Percentiles rank a stretch among this genome's conserved stretches.
phyloP scores from a whole-genome alignment of 805 yeast species.

The Candida nitratophila region DNA sequence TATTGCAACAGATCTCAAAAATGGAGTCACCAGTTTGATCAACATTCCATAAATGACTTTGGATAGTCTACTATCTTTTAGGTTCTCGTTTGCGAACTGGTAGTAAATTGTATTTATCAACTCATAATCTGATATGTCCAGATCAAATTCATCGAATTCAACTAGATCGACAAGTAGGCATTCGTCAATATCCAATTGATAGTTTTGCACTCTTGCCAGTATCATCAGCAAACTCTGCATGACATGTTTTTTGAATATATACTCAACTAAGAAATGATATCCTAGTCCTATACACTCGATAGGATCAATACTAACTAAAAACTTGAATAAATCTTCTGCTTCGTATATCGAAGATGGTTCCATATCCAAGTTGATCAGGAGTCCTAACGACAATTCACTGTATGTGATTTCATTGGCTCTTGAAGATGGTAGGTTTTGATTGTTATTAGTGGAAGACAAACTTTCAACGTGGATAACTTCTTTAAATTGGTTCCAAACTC shows the following conservation, averaged over 20 bases:
- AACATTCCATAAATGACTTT: conserved; percentile 44
- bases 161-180: conserved; percentile 7
- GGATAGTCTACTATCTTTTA: conserved; percentile 12
- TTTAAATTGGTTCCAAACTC: conserved; percentile 34
- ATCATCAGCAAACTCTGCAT: conserved; percentile 35
- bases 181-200: conserved; percentile 3
- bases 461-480: conserved; percentile 10
- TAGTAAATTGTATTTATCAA: conserved; percentile 10
- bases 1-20: conserved; percentile 55
- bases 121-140: conserved; percentile 1
- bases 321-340: conserved; percentile 46
- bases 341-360: conserved; percentile 27
- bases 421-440: neutral
- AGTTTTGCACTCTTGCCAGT: conserved; percentile 9
- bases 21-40: conserved; percentile 53
- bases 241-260: conserved; percentile 47
- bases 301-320: conserved; percentile 44
- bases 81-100: conserved; percentile 16
- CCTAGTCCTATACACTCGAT: conserved; percentile 35
- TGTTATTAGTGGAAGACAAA: neutral
- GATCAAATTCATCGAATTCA: conserved; percentile 1
- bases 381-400: conserved; percentile 23
- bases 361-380: conserved; percentile 50
- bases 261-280: conserved; percentile 39
- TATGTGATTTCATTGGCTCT: conserved; percentile 4